phyloP scores from a whole-genome alignment of 257 asterid species.

The Ajuga chamaepitys region DNA sequence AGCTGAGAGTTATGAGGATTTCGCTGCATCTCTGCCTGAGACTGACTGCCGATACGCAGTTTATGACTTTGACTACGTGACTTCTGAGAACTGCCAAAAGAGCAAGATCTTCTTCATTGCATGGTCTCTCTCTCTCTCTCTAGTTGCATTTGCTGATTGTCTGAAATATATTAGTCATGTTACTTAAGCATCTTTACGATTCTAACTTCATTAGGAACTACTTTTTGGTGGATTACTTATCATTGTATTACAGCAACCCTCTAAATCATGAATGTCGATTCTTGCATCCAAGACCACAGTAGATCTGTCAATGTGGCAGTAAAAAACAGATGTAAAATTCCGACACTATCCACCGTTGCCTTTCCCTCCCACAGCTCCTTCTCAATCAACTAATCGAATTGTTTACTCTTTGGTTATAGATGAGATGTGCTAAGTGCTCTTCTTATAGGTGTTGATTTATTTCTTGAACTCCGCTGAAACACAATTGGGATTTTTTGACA shows the following conservation, averaged over 20 bases:
- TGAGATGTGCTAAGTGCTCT: background rate
- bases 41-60: conserved; percentile 65
- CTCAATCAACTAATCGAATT: background rate
- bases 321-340: too few species aligned
- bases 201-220: too few species aligned
- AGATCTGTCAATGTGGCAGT: too few species aligned
- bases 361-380: background rate
- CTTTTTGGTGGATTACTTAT: too few species aligned
- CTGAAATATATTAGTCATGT: too few species aligned
- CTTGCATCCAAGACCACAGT: too few species aligned
- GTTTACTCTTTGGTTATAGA: background rate
- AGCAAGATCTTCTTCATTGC: conserved; percentile 66
- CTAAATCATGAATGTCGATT: too few species aligned
- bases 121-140: conserved; percentile 29
- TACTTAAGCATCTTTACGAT: too few species aligned
- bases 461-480: background rate
- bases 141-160: background rate
- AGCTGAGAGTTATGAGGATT: conserved; percentile 54
- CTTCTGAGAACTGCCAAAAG: conserved; percentile 66
- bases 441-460: background rate
- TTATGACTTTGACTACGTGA: conserved; percentile 56
- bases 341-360: background rate
- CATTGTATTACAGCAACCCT: too few species aligned
- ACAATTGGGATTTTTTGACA: background rate
- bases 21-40: conserved; percentile 51